phyloP scores from a whole-genome alignment of 2,329 filamentous ascomycete species.

The Chaetomiaceae sp. region DNA sequence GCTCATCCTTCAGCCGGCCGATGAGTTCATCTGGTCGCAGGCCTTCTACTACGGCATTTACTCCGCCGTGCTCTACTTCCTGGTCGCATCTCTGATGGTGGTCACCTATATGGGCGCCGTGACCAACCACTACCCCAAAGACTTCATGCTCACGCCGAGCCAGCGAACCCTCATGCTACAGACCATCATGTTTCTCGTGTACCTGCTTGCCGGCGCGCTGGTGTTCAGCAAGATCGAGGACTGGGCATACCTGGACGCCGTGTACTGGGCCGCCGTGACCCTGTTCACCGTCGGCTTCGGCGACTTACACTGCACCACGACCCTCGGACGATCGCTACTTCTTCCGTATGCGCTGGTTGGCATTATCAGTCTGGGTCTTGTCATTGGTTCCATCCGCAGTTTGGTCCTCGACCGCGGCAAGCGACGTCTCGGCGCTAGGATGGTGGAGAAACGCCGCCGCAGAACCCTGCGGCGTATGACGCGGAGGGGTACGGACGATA shows the following conservation, averaged over 20 bases:
- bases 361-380: slow-evolving; percentile 76
- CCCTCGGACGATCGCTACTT: slow-evolving; percentile 62
- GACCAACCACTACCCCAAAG: slow-evolving; percentile 62
- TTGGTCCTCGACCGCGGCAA: slow-evolving; percentile 54
- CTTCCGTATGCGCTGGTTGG: slow-evolving; percentile 81
- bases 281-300: slow-evolving; percentile 60
- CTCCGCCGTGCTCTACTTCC: slow-evolving; percentile 70
- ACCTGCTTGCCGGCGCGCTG: slow-evolving; percentile 69
- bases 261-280: slow-evolving; percentile 74
- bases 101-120: slow-evolving; percentile 75
- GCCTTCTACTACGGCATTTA: slow-evolving; percentile 84
- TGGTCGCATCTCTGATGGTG: slow-evolving; percentile 69
- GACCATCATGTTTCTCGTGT: slow-evolving; percentile 78
- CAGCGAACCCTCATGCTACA: slow-evolving; percentile 88
- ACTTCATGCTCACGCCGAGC: slow-evolving; percentile 70
- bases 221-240: slow-evolving; percentile 67
- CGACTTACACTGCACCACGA: slow-evolving; percentile 43
- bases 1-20: slow-evolving; percentile 36
- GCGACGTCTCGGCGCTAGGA: slow-evolving; percentile 47
- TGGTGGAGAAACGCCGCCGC: slow-evolving; percentile 54
- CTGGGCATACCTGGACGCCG: slow-evolving; percentile 70
- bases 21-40: slow-evolving; percentile 62
- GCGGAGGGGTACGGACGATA: slow-evolving; percentile 38
- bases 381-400: slow-evolving; percentile 72
- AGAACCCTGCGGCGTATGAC: slow-evolving; percentile 41